Conservation (phyloP, 2,329 filamentous ascomycete species). For the Fusarium kyushuense region DNA sequence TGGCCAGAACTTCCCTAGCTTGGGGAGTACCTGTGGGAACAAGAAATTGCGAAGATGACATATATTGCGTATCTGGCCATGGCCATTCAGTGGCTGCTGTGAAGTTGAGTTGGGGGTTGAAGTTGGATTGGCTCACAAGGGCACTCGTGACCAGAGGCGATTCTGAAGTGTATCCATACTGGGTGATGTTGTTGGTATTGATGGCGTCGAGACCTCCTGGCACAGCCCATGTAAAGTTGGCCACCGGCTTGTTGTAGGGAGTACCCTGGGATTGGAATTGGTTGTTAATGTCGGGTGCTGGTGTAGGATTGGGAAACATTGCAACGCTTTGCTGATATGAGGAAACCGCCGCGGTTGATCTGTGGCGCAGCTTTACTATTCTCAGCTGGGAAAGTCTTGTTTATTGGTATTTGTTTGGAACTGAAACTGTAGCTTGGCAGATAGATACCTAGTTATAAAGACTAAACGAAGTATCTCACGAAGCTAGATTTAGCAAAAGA, state of each 20-base stretch:
- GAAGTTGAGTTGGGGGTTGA: conserved; percentile 3
- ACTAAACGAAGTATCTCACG: background rate
- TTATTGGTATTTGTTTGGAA: conserved; percentile 6
- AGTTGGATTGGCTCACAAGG: background rate
- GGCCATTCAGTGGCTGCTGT: background rate
- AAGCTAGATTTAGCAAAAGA: background rate
- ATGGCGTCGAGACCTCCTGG: conserved; percentile 9
- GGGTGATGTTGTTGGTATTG: conserved; percentile 15
- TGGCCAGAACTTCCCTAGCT: conserved; percentile 4
- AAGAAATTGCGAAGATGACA: conserved; percentile 1
- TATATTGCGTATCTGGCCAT: background rate
- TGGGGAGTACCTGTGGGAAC: background rate
- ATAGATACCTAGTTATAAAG: background rate
- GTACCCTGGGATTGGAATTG: conserved; percentile 10
- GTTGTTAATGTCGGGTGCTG: conserved; percentile 10
- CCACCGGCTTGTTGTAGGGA: conserved; percentile 5
- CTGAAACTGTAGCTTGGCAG: background rate
- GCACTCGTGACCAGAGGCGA: conserved; percentile 14
- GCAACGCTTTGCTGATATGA: conserved; percentile 12
- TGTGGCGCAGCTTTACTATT: conserved; percentile 20
- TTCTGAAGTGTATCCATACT: conserved; percentile 15
- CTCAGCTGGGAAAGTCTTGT: background rate
- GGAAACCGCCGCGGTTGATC: conserved; percentile 12
- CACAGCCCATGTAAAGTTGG: conserved; percentile 20
- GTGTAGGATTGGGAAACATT: conserved; percentile 24